Conservation (phyloP, 495 filamentous ascomycete species). For the Melanomma pulvis-pyrius region DNA sequence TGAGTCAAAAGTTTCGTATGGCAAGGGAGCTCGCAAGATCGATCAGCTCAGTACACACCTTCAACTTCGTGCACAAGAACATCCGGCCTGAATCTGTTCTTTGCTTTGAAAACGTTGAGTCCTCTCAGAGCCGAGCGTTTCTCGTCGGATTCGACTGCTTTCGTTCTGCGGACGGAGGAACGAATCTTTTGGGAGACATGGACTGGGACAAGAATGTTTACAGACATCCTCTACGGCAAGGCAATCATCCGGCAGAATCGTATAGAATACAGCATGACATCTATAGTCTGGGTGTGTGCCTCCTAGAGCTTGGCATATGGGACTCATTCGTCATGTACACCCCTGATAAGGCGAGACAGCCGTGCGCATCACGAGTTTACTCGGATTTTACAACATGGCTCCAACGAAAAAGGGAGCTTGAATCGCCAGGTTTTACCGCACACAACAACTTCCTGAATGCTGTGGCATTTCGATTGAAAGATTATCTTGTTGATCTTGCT, state of each 20-base stretch:
- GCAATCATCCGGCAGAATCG: slow-evolving; percentile 43
- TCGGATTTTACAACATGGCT: neutral
- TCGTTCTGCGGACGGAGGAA: slow-evolving; percentile 48
- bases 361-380: neutral
- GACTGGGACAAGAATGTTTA: slow-evolving; percentile 57
- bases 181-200: slow-evolving; percentile 47
- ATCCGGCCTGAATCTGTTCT: slow-evolving; percentile 59
- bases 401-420: too few species aligned
- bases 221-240: slow-evolving; percentile 59
- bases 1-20: slow-evolving; percentile 43
- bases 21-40: slow-evolving; percentile 52
- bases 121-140: slow-evolving; percentile 40
- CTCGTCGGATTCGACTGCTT: slow-evolving; percentile 58
- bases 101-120: slow-evolving; percentile 43
- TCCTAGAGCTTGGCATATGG: slow-evolving; percentile 67
- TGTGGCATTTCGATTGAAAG: slow-evolving; percentile 44
- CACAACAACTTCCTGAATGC: neutral
- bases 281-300: slow-evolving; percentile 63
- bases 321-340: slow-evolving; percentile 49
- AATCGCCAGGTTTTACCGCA: neutral
- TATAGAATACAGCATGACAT: slow-evolving; percentile 68
- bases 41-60: slow-evolving; percentile 56
- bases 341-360: neutral
- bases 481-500: slow-evolving; percentile 49
- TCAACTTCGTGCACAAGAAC: slow-evolving; percentile 61